A percentile compares a stretch with the other conserved stretches of the same genome.
These are phyloP conservation scores for Talaromyces sp. DNA, from an alignment of 2,329 filamentous ascomycete genomes.

Conservation along the genomic window DNA sequence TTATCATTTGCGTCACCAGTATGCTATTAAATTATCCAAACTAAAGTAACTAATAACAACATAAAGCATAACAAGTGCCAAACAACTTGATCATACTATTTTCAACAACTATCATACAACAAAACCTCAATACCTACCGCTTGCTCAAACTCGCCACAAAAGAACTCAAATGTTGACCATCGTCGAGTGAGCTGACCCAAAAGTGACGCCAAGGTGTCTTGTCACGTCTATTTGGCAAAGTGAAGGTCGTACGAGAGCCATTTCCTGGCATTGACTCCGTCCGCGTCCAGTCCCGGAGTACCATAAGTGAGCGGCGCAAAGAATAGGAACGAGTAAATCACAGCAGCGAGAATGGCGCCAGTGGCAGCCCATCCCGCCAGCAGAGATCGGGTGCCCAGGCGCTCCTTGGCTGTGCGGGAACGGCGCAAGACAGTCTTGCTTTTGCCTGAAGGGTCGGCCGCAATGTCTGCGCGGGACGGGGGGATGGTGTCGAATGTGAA, in stretches of 20 bases:
- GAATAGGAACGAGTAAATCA: conserved; percentile 79
- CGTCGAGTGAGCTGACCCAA: background rate
- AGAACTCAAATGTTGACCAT: background rate
- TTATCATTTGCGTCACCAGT: conserved; percentile 23
- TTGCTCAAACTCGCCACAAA: background rate
- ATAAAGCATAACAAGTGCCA: background rate
- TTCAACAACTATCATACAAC: background rate
- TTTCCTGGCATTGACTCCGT: conserved; percentile 75
- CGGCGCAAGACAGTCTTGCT: conserved; percentile 42
- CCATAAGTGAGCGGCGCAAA: conserved; percentile 95
- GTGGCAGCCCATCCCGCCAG: conserved; percentile 73
- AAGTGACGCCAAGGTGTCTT: background rate
- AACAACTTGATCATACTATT: background rate
- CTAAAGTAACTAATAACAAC: background rate
- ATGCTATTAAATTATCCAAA: background rate
- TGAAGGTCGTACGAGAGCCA: conserved; percentile 97
- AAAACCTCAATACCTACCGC: background rate
- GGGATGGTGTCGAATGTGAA: conserved; percentile 79
- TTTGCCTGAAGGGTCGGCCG: conserved; percentile 33
- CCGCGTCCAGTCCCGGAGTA: conserved; percentile 76
- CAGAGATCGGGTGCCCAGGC: conserved; percentile 73
- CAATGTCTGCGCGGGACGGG: conserved; percentile 41
- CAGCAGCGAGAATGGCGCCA: conserved; percentile 60
- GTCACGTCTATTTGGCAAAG: conserved; percentile 79
- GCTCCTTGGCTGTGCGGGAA: conserved; percentile 73